These are phyloP conservation scores for Adansonia digitata DNA, from an alignment of 345 rosid species.

Conservation along the genomic window DNA sequence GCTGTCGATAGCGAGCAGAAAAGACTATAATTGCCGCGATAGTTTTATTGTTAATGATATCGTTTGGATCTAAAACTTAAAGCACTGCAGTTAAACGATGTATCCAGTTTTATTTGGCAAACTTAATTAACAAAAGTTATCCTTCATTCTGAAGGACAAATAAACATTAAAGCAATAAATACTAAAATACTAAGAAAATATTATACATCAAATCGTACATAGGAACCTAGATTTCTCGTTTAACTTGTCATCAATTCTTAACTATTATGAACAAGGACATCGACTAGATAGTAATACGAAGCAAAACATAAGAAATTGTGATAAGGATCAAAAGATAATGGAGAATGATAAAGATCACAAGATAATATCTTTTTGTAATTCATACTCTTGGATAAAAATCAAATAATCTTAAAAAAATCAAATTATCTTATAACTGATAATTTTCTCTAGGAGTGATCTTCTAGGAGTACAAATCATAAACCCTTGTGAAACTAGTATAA, in stretches of 20 bases:
- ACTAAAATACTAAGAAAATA: background rate
- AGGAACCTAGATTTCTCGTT: background rate
- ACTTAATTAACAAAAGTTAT: background rate
- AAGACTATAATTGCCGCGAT: slow-evolving; percentile 47
- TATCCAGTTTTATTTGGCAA: background rate
- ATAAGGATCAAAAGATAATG: no score
- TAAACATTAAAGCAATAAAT: background rate
- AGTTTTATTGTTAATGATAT: background rate
- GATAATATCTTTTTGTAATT: no score
- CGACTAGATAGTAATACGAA: background rate
- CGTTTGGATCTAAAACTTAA: background rate
- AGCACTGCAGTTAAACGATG: background rate
- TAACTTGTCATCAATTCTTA: background rate
- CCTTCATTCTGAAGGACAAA: background rate
- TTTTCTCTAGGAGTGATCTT: no score
- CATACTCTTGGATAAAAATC: no score
- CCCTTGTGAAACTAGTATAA: no score
- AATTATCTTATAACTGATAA: no score
- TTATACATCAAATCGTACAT: background rate
- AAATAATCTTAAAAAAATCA: no score
- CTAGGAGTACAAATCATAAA: no score
- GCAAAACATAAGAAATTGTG: background rate
- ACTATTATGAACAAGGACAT: background rate
- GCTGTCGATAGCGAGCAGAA: slow-evolving; percentile 95
- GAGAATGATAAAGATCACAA: no score